phyloP scores from a whole-genome alignment of 1,139 yeast species.

The Blastobotrys raffinosifermentans region DNA sequence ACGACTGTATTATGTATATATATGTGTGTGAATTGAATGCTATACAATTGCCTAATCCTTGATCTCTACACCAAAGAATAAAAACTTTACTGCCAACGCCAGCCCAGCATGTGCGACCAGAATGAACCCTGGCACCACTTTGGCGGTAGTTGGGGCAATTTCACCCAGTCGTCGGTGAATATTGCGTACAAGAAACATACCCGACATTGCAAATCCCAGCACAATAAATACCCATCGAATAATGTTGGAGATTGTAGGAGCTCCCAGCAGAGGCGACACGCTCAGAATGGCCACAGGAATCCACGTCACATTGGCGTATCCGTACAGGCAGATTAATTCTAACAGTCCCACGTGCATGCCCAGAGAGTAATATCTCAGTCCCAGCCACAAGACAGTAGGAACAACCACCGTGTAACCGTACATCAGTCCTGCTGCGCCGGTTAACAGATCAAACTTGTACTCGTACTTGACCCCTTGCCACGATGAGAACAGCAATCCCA shows the following conservation, averaged over 20 bases:
- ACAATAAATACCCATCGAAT: conserved; percentile 35
- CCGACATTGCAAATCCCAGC: conserved; percentile 34
- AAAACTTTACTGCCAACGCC: conserved; percentile 35
- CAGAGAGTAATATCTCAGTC: conserved; percentile 39
- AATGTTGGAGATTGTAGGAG: conserved; percentile 30
- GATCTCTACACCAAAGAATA: conserved; percentile 29
- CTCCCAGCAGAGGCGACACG: conserved; percentile 37
- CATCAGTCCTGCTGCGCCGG: conserved; percentile 59
- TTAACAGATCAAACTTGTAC: conserved; percentile 56
- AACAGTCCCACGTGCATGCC: conserved; percentile 33
- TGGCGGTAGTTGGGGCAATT: conserved; percentile 26
- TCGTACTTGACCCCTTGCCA: conserved; percentile 43
- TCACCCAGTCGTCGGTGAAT: conserved; percentile 22
- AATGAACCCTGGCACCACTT: conserved; percentile 29
- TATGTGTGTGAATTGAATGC: too few relatives aligned
- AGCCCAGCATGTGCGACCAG: conserved; percentile 33
- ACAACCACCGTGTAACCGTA: conserved; percentile 67
- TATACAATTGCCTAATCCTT: too few relatives aligned
- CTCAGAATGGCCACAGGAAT: conserved; percentile 63
- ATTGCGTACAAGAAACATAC: conserved; percentile 35
- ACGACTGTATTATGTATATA: too few relatives aligned
- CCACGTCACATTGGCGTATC: conserved; percentile 77
- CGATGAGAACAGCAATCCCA: conserved; percentile 44
- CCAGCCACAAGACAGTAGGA: conserved; percentile 50
- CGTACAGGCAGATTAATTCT: conserved; percentile 57